Evolutionary conservation across 176 grass and related monocot genomes (phyloP).

Genomic region (Triticum urartu): DNA sequence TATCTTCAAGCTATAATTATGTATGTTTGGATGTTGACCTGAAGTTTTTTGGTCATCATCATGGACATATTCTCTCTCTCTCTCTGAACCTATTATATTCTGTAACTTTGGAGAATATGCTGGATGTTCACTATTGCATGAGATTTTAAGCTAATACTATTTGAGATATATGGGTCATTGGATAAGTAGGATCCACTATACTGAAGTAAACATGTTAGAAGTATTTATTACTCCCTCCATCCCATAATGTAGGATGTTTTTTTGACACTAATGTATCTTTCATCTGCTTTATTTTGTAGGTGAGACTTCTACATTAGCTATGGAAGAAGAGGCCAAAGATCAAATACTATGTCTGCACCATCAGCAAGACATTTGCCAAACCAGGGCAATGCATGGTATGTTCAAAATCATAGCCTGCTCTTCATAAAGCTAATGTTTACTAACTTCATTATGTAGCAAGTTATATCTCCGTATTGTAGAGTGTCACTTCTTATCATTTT

Average conservation of each 20-base stretch:
- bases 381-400: no score
- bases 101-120: not conserved
- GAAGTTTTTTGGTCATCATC: no score
- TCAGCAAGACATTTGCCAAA: no score
- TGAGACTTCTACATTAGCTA: slow-evolving; percentile 2
- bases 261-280: not conserved
- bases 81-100: not conserved
- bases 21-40: no score
- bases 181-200: not conserved
- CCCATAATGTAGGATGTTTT: no score
- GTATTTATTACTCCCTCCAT: not conserved
- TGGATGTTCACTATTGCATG: not conserved
- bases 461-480: no score
- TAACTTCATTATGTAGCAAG: no score
- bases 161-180: not conserved
- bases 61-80: not conserved
- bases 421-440: no score
- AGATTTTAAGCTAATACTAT: not conserved
- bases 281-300: slow-evolving; percentile 23
- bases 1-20: no score
- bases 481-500: no score
- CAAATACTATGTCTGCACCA: no score
- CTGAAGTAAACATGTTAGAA: not conserved
- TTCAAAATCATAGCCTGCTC: no score
- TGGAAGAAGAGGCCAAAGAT: not conserved